Evolutionary conservation across 495 filamentous ascomycete genomes (phyloP).

Genomic region (Neurospora sp.): DNA sequence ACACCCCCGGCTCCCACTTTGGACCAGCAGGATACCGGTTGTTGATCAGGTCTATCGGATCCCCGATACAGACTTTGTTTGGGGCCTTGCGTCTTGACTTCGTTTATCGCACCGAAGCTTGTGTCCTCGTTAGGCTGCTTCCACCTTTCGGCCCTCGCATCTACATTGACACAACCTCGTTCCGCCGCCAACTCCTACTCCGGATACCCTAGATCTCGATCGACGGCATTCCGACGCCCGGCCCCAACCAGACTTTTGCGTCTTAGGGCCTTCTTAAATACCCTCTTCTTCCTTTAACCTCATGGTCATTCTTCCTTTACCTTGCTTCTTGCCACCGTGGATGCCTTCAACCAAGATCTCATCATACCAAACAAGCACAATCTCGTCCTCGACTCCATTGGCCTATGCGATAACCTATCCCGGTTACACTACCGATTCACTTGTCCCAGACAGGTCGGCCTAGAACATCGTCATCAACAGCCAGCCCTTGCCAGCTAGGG

Average conservation of each 20-base stretch:
- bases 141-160: not conserved
- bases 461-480: not conserved
- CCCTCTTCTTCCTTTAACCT: not conserved
- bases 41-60: not conserved
- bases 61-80: not conserved
- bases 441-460: not conserved
- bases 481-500: not conserved
- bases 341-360: conserved; percentile 3
- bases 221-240: not conserved
- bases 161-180: not conserved
- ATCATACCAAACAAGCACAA: not conserved
- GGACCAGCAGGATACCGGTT: not conserved
- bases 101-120: conserved; percentile 4
- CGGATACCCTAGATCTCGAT: conserved; percentile 1
- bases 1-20: not conserved
- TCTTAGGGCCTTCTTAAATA: conserved; percentile 1
- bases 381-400: not conserved
- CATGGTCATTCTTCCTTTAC: not conserved
- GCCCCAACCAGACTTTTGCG: not conserved
- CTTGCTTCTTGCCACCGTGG: not conserved
- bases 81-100: not conserved
- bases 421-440: conserved; percentile 6
- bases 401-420: not conserved
- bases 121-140: not conserved
- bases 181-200: not conserved